phyloP scores from a whole-genome alignment of 2,329 filamentous ascomycete species.

The Pestalotiopsis sp. region DNA sequence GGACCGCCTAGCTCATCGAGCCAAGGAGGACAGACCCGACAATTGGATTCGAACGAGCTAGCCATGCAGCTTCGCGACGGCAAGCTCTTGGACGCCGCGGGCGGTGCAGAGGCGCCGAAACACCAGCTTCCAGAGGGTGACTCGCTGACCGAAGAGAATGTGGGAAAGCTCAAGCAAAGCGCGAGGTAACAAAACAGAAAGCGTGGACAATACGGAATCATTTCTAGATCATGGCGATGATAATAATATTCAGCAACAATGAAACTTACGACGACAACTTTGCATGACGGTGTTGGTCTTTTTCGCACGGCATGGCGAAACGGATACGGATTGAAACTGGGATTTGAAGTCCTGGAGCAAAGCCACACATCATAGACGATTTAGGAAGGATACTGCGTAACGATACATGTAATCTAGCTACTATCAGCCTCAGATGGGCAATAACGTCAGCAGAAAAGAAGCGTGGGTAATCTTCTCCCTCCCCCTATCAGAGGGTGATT shows the following conservation, averaged over 20 bases:
- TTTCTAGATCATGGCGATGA: background rate
- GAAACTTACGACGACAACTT: background rate
- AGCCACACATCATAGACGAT: background rate
- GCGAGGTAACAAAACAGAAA: conserved; percentile 23
- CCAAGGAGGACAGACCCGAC: conserved; percentile 28
- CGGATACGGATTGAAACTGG: background rate
- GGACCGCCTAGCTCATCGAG: conserved; percentile 25
- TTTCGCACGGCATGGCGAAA: background rate
- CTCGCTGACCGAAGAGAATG: conserved; percentile 56
- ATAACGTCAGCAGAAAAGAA: background rate
- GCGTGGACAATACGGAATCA: background rate
- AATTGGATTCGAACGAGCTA: conserved; percentile 38
- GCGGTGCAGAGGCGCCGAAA: conserved; percentile 33
- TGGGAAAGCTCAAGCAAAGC: conserved; percentile 46
- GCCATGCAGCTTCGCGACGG: conserved; percentile 47
- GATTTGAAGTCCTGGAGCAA: background rate
- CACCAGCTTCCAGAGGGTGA: conserved; percentile 41
- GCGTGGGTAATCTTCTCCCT: background rate
- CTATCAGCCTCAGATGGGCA: background rate
- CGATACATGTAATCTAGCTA: background rate
- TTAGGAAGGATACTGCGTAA: background rate
- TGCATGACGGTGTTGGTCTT: conserved; percentile 3
- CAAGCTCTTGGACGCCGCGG: conserved; percentile 50
- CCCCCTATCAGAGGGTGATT: background rate
- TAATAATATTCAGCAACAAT: background rate